Percentiles rank a stretch among this genome's conserved stretches.
Evolutionary conservation across 352 stramenopile species (phyloP).

Genomic region (Phytophthora constricta): DNA sequence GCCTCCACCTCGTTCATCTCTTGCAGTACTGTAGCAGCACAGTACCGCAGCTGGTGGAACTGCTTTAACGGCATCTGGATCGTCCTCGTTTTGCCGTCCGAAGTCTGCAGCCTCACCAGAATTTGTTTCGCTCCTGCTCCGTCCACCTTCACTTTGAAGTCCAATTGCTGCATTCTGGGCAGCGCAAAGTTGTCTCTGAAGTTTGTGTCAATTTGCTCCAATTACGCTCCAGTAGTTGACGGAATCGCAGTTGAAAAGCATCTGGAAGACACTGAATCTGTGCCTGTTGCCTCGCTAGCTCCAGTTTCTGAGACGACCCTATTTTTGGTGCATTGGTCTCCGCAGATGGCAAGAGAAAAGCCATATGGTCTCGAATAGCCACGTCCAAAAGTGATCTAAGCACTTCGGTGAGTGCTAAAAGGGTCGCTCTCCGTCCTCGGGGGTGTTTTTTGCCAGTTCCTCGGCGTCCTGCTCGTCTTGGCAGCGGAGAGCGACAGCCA

Average conservation of each 20-base stretch:
- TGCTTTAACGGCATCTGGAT: constrained; percentile 61
- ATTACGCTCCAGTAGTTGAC: constrained; percentile 42
- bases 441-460: constrained; percentile 1
- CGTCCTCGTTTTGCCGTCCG: constrained; percentile 47
- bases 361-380: constrained; percentile 55
- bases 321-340: neutral
- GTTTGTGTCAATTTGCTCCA: constrained; percentile 38
- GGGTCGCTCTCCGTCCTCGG: constrained; percentile 41
- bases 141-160: constrained; percentile 33
- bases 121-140: constrained; percentile 19
- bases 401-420: constrained; percentile 44
- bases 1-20: constrained; percentile 76
- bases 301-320: constrained; percentile 33
- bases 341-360: constrained; percentile 48
- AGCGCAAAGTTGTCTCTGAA: constrained; percentile 33
- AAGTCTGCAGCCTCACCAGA: constrained; percentile 62
- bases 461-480: constrained; percentile 18
- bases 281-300: constrained; percentile 40
- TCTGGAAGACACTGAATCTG: constrained; percentile 48
- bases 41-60: constrained; percentile 85
- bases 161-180: constrained; percentile 43
- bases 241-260: constrained; percentile 50
- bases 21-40: constrained; percentile 71
- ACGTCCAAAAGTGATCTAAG: constrained; percentile 55
- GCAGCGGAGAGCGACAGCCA: constrained; percentile 44